Conservation (phyloP, 306 rosid genomes). For the Vachellia collinsii region DNA sequence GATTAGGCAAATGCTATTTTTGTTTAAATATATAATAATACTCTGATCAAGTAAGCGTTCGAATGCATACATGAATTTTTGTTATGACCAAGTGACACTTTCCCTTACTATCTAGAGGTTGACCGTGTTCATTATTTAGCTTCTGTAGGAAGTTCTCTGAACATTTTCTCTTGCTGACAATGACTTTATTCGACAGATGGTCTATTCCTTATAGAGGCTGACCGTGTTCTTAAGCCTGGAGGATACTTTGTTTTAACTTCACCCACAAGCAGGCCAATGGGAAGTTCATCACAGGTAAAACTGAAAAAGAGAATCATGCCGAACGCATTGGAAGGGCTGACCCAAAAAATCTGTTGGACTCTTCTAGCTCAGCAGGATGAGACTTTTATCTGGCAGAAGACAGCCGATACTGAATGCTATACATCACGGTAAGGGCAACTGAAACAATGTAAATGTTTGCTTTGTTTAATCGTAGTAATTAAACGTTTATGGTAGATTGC, state of each 20-base stretch:
- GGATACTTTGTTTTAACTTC: conserved; percentile 91
- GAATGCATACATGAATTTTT: conserved; percentile 25
- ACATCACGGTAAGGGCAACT: conserved; percentile 58
- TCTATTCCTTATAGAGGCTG: conserved; percentile 72
- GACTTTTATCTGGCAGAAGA: conserved; percentile 86
- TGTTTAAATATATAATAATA: neutral
- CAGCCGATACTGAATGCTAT: conserved; percentile 64
- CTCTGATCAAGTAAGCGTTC: neutral
- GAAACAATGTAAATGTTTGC: neutral
- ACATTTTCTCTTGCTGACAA: conserved; percentile 28
- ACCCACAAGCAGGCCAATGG: conserved; percentile 54
- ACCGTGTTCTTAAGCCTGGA: conserved; percentile 87
- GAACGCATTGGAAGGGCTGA: conserved; percentile 59
- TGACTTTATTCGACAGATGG: conserved; percentile 59
- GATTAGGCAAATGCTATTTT: neutral
- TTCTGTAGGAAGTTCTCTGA: conserved; percentile 21
- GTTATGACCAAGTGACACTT: conserved; percentile 1
- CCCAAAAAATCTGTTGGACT: conserved; percentile 75
- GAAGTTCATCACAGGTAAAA: conserved; percentile 55
- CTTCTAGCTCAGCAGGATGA: conserved; percentile 86
- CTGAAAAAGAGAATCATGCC: conserved; percentile 53
- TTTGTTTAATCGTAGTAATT: conserved; percentile 6
- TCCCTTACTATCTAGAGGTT: neutral
- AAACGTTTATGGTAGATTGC: conserved; percentile 5
- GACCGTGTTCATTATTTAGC: neutral